Base-by-base conservation (phyloP, 257 asterid genomes). In the Solanum chiquidenum region DNA sequence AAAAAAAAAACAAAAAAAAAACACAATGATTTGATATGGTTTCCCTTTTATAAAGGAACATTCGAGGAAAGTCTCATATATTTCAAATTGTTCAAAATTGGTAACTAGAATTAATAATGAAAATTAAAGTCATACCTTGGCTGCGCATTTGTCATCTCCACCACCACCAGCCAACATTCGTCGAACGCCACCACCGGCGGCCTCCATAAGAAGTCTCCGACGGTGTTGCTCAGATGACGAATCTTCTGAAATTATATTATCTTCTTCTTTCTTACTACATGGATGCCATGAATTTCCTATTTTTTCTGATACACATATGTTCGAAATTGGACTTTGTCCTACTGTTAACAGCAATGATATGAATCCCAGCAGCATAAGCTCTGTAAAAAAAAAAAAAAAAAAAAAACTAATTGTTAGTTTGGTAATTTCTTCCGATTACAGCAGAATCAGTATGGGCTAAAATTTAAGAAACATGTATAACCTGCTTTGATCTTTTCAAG, bases 351-450 rank as follows among this genome's bases (percentile, higher is more conserved):
- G 91, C 94, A 96, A 84, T n/a, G 99, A 96, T 90, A 96, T 96
- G 60, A 96, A 96, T 46, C 99, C 99, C 89, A 96, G 87, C 90
- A 95, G 92, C 99, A 96, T 96, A 90, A 96, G 93, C 92, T 95
- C 99, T 96, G 64, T 42, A n/a, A 3, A 37, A 12, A 20, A 25
- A 62, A 23, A 16, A 9, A 62, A 23, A 4, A 11, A 14, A 62
- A 23, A 16, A 9, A 62, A 23, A 4, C 29, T 55, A 20, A 9
- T 62, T 62, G 71, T 62, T 62, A n/a, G 69, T 52, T 52, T 52
- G 62, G 62, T 52, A 52, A 18, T 49, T 49, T 49, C 58, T 49
- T 49, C 58, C 58, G 12, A 58, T 18, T n/a, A 23, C 6, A 23
- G 5, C 14, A 62, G 31, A 62, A 62, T 23, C 29, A 23, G 69